Percentiles rank a stretch among this genome's conserved stretches.
Conservation (phyloP, 768 basidiomycete species). For the Pholiota conissans region DNA sequence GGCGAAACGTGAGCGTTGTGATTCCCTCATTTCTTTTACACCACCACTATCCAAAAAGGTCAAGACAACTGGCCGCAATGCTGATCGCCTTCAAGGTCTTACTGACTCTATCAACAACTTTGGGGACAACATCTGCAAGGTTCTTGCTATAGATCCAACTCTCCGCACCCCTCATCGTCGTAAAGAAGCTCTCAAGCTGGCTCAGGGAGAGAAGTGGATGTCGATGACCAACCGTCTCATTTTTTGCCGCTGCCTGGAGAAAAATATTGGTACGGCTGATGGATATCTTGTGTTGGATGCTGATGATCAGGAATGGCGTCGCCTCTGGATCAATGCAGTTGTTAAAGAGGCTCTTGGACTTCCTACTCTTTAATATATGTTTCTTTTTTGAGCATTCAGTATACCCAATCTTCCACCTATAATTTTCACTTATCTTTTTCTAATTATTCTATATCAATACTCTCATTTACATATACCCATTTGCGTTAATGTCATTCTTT, state of each 20-base stretch:
- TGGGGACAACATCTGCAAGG: constrained; percentile 13
- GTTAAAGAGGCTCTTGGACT: background rate
- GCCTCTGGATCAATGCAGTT: too few relatives aligned
- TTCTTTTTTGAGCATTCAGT: too few relatives aligned
- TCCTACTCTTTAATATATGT: too few relatives aligned
- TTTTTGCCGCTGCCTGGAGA: constrained; percentile 13
- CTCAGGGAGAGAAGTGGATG: constrained; percentile 13
- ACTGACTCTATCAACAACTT: constrained; percentile 8
- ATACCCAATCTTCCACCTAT: too few relatives aligned
- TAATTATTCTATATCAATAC: too few relatives aligned
- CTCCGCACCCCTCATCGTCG: constrained; percentile 13
- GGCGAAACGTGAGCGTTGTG: constrained; percentile 11
- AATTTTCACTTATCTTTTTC: too few relatives aligned
- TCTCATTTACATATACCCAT: too few relatives aligned
- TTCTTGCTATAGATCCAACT: constrained; percentile 9
- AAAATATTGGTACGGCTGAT: constrained; percentile 16
- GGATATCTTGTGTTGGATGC: constrained; percentile 11
- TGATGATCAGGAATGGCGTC: too few relatives aligned
- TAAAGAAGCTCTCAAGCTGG: constrained; percentile 11
- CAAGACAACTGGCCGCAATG: constrained; percentile 6
- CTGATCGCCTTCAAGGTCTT: constrained; percentile 2
- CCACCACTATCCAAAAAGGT: background rate
- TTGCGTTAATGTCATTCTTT: too few relatives aligned
- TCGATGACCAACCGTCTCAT: background rate
- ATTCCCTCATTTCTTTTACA: constrained; percentile 1